These are phyloP conservation scores for Penicillium fuscoglaucum DNA, from an alignment of 2,329 filamentous ascomycete species.

Conservation along the genomic window DNA sequence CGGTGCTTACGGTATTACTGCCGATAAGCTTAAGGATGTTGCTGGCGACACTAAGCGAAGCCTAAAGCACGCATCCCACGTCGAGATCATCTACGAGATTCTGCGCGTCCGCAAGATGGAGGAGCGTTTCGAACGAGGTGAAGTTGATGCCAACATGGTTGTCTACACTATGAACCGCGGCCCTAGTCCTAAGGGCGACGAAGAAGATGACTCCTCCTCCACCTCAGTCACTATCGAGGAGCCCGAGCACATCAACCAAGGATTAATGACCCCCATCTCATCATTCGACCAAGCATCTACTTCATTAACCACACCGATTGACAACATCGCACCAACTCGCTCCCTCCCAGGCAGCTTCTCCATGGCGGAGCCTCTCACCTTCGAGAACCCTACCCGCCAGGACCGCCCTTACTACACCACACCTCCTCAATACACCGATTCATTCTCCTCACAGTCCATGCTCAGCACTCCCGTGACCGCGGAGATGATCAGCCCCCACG, in stretches of 20 bases:
- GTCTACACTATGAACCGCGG: slow-evolving; percentile 43
- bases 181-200: slow-evolving; percentile 34
- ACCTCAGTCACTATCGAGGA: slow-evolving; percentile 27
- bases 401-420: slow-evolving; percentile 32
- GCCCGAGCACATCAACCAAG: slow-evolving; percentile 32
- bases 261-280: slow-evolving; percentile 28
- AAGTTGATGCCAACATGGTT: slow-evolving; percentile 40
- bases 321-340: slow-evolving; percentile 23
- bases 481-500: slow-evolving; percentile 33
- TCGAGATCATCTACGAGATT: slow-evolving; percentile 44
- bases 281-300: slow-evolving; percentile 26
- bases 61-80: slow-evolving; percentile 36
- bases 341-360: slow-evolving; percentile 32
- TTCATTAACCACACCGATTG: slow-evolving; percentile 28
- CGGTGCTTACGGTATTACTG: slow-evolving; percentile 35
- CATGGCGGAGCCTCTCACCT: slow-evolving; percentile 32
- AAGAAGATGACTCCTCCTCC: slow-evolving; percentile 33
- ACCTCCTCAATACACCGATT: slow-evolving; percentile 32
- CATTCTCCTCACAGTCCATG: slow-evolving; percentile 31
- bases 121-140: slow-evolving; percentile 43
- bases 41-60: slow-evolving; percentile 43
- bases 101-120: slow-evolving; percentile 43
- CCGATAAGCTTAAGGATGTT: slow-evolving; percentile 43
- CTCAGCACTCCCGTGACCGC: slow-evolving; percentile 30
- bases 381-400: slow-evolving; percentile 26